A percentile compares a stretch with the other conserved stretches of the same genome.
These are phyloP conservation scores for Cornus florida DNA, from an alignment of 148 eudicot species.

Conservation along the genomic window DNA sequence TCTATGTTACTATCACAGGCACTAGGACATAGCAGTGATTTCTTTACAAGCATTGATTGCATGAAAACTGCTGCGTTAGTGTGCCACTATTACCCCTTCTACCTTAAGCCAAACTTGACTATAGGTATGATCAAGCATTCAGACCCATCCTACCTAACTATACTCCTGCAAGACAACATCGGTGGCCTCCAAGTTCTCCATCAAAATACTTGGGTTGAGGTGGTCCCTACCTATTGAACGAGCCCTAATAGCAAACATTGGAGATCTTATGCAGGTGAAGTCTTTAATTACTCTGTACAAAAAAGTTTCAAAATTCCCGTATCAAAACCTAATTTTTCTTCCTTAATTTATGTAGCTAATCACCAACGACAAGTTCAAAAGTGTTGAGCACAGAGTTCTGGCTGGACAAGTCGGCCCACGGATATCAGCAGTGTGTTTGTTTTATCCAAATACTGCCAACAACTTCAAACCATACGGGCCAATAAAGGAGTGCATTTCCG, in stretches of 20 bases:
- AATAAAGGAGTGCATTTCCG: slow-evolving; percentile 47
- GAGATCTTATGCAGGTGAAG: slow-evolving; percentile 58
- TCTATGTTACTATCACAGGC: slow-evolving; percentile 46
- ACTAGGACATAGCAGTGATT: slow-evolving; percentile 41
- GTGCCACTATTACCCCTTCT: slow-evolving; percentile 57
- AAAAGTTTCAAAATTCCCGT: background rate
- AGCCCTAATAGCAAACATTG: slow-evolving; percentile 50
- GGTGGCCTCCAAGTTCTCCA: slow-evolving; percentile 58
- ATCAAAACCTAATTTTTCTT: background rate
- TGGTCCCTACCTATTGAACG: slow-evolving; percentile 45
- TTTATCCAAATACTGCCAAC: slow-evolving; percentile 54
- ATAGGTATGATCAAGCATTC: slow-evolving; percentile 50
- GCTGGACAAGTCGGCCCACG: slow-evolving; percentile 55
- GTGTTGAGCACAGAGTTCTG: slow-evolving; percentile 85
- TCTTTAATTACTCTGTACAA: background rate
- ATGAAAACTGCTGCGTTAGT: slow-evolving; percentile 48
- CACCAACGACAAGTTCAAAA: slow-evolving; percentile 75
- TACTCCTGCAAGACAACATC: slow-evolving; percentile 41
- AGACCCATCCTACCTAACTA: slow-evolving; percentile 56
- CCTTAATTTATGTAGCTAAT: slow-evolving; percentile 46
- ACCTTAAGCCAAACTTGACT: slow-evolving; percentile 56
- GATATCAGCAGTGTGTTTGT: slow-evolving; percentile 72
- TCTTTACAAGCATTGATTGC: slow-evolving; percentile 37
- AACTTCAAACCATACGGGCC: slow-evolving; percentile 39
- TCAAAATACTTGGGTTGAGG: slow-evolving; percentile 47